A percentile compares a stretch with the other conserved stretches of the same genome.
These are phyloP conservation scores for Schwanniomyces sp. DNA, from an alignment of 805 yeast genomes.

Conservation along the genomic window DNA sequence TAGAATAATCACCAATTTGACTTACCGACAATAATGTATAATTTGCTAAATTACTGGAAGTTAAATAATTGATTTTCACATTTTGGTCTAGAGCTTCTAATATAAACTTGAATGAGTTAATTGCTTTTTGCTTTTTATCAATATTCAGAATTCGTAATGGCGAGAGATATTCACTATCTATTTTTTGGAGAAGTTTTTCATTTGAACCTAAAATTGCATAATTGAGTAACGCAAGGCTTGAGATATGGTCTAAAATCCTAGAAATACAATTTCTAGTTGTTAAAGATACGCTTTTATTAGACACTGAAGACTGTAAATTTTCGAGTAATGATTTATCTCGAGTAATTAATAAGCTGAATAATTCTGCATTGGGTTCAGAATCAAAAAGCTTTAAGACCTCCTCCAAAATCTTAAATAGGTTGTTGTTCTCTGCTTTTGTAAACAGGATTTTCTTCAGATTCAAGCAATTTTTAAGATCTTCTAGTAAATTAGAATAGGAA, in stretches of 20 bases:
- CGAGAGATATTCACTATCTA: background rate
- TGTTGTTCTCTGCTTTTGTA: background rate
- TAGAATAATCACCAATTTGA: conserved; percentile 1
- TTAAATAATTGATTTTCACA: conserved; percentile 8
- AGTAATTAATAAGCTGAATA: background rate
- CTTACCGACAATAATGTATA: conserved; percentile 10
- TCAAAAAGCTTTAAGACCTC: background rate
- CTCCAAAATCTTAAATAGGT: background rate
- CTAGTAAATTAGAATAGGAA: background rate
- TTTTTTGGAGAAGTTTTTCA: background rate
- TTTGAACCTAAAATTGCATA: background rate
- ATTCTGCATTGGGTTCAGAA: background rate
- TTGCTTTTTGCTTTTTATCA: background rate
- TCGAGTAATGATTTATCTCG: background rate
- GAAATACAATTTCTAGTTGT: conserved; percentile 3
- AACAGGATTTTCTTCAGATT: background rate
- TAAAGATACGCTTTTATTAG: background rate
- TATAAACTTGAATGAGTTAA: conserved; percentile 14
- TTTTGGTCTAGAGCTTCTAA: conserved; percentile 24
- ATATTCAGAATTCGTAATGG: background rate
- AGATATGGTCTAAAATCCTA: background rate
- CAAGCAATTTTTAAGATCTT: background rate
- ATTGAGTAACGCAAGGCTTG: background rate
- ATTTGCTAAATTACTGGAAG: conserved; percentile 4
- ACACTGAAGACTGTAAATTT: background rate